These are phyloP conservation scores for Salicornia ramosissima DNA, from an alignment of 148 eudicot genomes.

Conservation along the genomic window DNA sequence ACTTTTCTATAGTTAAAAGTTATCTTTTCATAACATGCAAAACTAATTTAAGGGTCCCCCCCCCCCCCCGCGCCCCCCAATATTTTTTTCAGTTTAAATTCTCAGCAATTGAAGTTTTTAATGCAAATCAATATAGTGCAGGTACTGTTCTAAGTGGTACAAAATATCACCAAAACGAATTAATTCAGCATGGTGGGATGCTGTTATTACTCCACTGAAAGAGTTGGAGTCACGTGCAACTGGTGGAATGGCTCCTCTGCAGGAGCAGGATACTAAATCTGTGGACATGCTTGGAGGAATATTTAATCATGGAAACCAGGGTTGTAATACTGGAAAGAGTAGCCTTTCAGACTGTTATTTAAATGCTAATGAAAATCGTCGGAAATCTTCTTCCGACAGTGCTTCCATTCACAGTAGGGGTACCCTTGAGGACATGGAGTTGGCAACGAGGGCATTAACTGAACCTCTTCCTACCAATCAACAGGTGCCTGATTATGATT, in stretches of 20 bases:
- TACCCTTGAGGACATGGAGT: conserved; percentile 80
- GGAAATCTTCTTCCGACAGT: conserved; percentile 23
- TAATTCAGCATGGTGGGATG: conserved; percentile 81
- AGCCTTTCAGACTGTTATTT: not conserved
- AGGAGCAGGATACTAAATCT: conserved; percentile 12
- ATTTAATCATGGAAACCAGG: conserved; percentile 6
- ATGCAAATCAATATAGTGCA: conserved; percentile 25
- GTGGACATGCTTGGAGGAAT: conserved; percentile 18
- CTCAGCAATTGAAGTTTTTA: not conserved
- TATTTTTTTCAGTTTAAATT: no score
- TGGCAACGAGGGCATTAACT: conserved; percentile 87
- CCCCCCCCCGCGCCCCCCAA: no score
- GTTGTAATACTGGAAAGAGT: conserved; percentile 9
- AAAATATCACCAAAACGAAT: conserved; percentile 70
- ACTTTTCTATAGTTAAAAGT: no score
- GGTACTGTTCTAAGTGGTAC: conserved; percentile 94
- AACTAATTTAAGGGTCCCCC: no score
- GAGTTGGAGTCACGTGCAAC: conserved; percentile 72
- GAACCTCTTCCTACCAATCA: conserved; percentile 98
- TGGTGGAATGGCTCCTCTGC: conserved; percentile 37
- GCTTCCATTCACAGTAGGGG: conserved; percentile 39
- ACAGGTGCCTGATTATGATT: conserved; percentile 42
- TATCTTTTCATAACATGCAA: not conserved
- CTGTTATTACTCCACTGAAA: conserved; percentile 69
- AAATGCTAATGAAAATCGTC: conserved; percentile 20